A percentile compares a stretch with the other conserved stretches of the same genome.
Conservation (phyloP, 768 basidiomycete species). For the Suillus subluteus region DNA sequence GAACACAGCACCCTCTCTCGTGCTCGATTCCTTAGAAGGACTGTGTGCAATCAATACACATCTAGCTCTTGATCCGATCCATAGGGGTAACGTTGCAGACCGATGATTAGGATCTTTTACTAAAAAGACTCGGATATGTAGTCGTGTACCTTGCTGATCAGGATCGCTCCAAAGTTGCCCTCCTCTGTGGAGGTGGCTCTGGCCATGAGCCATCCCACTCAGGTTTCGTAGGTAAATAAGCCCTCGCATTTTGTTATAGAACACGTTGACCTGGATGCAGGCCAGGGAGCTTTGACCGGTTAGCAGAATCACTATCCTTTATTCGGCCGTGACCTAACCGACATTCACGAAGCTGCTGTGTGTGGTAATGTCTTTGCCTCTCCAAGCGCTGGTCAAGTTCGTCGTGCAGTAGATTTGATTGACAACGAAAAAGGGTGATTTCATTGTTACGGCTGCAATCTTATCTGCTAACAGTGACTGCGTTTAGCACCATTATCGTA, state of each 20-base stretch:
- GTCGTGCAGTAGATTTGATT: constrained; percentile 76
- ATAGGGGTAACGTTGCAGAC: constrained; percentile 58
- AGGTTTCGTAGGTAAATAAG: constrained; percentile 76
- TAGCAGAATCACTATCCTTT: constrained; percentile 5
- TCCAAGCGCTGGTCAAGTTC: constrained; percentile 85
- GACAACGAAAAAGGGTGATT: constrained; percentile 72
- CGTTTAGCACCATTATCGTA: constrained; percentile 71
- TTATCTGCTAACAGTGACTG: constrained; percentile 1
- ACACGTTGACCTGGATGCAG: constrained; percentile 36
- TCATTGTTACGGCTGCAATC: constrained; percentile 5
- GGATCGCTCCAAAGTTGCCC: constrained; percentile 68
- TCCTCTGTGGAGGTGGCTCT: constrained; percentile 84
- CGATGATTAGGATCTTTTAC: constrained; percentile 11
- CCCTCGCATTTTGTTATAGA: neutral
- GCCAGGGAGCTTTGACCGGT: constrained; percentile 81
- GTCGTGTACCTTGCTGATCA: constrained; percentile 65
- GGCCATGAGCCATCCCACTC: constrained; percentile 94
- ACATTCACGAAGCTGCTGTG: constrained; percentile 60
- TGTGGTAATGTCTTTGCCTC: constrained; percentile 91
- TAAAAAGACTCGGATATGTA: constrained; percentile 24
- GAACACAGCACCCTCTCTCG: constrained; percentile 70
- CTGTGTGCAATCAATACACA: constrained; percentile 72
- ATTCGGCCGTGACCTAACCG: constrained; percentile 1
- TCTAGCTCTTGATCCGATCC: constrained; percentile 66
- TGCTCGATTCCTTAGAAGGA: constrained; percentile 78